Evolutionary conservation across 2,329 filamentous ascomycete genomes (phyloP), one percentile per base, ranked within the genome.

Genomic region (Raffaelea ambrosiae): DNA sequence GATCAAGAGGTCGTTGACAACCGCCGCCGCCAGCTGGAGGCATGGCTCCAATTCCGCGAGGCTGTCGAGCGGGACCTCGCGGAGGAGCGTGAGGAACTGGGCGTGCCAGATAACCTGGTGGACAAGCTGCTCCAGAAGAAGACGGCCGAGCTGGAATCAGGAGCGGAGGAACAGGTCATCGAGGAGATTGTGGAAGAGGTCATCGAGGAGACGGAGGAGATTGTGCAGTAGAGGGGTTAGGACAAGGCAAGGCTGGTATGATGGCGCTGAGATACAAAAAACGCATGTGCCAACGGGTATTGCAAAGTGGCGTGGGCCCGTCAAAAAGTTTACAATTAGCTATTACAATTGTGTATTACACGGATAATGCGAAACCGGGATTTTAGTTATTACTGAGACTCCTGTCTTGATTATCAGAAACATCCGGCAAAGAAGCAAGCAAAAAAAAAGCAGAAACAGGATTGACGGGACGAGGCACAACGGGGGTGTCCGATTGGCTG

Each of bases 1-100:
- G 93, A 97, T 71, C 81, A 90, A 60, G 91, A 90, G 33, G 89
- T 98, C 44, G 86, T 98, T 53, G 91, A 97, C 68, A 83, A 81
- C 57, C 81, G 93, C 57, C 83, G 91, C 63, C 75, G 81, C 59
- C 72, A 88, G 61, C 81, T 98, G 58, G 80, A 85, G 56, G 91
- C 97, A 69, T 98, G 93, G 93, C 66, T 83, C 59, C 80, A 80
- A 49, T 98, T 90, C 88, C 78, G 89, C 63, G 79, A 81, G 59
- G 72, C 76, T 51, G 78, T 88, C 56, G 82, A 86, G 67, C 76
- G 77, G 55, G 82, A 95, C 59, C 65, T 91, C 43, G 66, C 69
- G 51, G 83, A 87, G 58, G 88, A 95, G 67, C 77, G 85, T 51
- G 74, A 77, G 45, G 79, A 72, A 7, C 67, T 81, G 41, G 86